These are phyloP conservation scores for Bocquillonia castaneifolia DNA, from an alignment of 441 rosid genomes.

Conservation along the genomic window DNA sequence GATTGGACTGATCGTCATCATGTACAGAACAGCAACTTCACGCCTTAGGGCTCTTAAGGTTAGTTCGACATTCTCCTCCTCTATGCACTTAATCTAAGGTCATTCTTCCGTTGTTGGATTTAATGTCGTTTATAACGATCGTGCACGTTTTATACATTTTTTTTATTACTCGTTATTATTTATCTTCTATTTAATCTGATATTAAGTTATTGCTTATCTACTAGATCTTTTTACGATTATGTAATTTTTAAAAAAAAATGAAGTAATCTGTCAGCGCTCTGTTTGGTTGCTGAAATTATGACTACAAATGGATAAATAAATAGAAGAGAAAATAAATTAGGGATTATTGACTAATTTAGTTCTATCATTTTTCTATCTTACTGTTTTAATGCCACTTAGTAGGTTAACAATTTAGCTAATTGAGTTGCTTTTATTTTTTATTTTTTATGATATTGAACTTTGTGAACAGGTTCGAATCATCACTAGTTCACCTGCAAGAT, in stretches of 20 bases:
- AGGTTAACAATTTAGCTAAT: background rate
- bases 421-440: background rate
- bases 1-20: slow-evolving; percentile 11
- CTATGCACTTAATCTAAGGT: background rate
- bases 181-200: background rate
- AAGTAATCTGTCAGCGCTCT: background rate
- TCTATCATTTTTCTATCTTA: too few relatives aligned
- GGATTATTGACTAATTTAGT: too few relatives aligned
- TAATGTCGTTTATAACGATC: background rate
- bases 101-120: background rate
- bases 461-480: slow-evolving; percentile 36
- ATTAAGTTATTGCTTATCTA: background rate
- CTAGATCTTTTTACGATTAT: slow-evolving; percentile 4
- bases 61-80: slow-evolving; percentile 6
- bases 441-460: background rate
- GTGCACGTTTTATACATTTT: background rate
- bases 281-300: background rate
- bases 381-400: too few relatives aligned
- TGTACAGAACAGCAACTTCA: slow-evolving; percentile 55
- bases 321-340: too few relatives aligned
- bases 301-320: background rate
- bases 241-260: background rate
- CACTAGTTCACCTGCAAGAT: slow-evolving; percentile 29
- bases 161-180: background rate
- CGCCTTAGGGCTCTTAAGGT: slow-evolving; percentile 56